phyloP scores from a whole-genome alignment of 148 eudicot genomes.

The Camellia granthamiana region DNA sequence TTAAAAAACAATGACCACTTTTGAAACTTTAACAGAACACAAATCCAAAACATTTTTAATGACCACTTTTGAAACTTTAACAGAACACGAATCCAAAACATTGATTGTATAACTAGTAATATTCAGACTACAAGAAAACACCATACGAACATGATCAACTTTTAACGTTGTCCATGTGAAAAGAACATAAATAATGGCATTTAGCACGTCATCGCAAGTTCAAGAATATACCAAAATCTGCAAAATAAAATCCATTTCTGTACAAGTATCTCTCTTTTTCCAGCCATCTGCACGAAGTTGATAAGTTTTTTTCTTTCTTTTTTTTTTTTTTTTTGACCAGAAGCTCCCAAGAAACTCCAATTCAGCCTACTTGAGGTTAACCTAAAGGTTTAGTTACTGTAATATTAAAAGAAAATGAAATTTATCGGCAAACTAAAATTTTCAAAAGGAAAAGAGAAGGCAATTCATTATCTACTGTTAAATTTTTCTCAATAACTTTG shows the following conservation, averaged over 20 bases:
- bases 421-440: too few relatives aligned
- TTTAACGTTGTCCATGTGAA: neutral
- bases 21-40: too few relatives aligned
- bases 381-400: too few relatives aligned
- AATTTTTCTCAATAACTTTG: too few relatives aligned
- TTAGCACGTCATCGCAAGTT: neutral
- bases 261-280: conserved; percentile 11
- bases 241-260: conserved; percentile 14
- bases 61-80: neutral
- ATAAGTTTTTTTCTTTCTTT: neutral
- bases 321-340: neutral
- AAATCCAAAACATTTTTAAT: too few relatives aligned
- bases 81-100: neutral
- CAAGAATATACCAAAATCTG: conserved; percentile 19
- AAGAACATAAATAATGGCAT: neutral
- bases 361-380: too few relatives aligned
- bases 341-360: neutral
- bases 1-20: neutral
- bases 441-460: too few relatives aligned
- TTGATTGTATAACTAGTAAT: neutral
- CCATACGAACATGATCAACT: neutral
- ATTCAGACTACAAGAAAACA: neutral
- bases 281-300: conserved; percentile 13
- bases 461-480: too few relatives aligned
- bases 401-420: too few relatives aligned